phyloP scores from a whole-genome alignment of 1,284 basidiomycete genomes.

The Fistulinella staudtii region DNA sequence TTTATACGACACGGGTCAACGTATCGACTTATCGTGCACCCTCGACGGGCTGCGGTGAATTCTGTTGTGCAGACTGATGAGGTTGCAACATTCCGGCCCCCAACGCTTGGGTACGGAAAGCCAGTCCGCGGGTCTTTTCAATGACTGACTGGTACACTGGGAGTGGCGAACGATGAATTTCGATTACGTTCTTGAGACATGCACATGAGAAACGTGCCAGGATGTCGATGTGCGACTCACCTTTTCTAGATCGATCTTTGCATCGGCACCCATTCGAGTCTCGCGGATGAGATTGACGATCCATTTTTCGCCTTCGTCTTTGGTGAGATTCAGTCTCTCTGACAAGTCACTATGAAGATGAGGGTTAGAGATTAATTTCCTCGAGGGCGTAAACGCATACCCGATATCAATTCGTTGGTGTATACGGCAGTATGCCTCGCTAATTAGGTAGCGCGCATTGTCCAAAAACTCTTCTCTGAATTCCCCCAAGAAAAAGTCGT shows the following conservation, averaged over 20 bases:
- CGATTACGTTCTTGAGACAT: slow-evolving; percentile 88
- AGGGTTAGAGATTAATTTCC: not conserved
- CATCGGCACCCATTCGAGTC: slow-evolving; percentile 91
- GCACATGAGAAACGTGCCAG: too few relatives aligned
- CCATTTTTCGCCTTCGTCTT: slow-evolving; percentile 98
- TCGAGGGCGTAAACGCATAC: slow-evolving; percentile 45
- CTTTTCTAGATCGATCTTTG: slow-evolving; percentile 96
- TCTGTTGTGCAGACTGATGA: slow-evolving; percentile 35
- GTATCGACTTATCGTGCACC: slow-evolving; percentile 25
- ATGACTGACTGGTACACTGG: slow-evolving; percentile 95
- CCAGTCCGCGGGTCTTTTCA: slow-evolving; percentile 91
- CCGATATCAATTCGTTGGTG: slow-evolving; percentile 95
- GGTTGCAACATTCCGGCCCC: slow-evolving; percentile 77
- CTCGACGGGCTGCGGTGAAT: slow-evolving; percentile 31
- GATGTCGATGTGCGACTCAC: too few relatives aligned
- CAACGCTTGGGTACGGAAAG: slow-evolving; percentile 87
- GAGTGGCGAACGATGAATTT: slow-evolving; percentile 87
- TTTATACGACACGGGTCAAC: too few relatives aligned
- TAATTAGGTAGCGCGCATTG: slow-evolving; percentile 92
- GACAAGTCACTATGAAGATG: slow-evolving; percentile 71
- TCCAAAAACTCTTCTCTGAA: slow-evolving; percentile 94
- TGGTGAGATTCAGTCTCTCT: slow-evolving; percentile 85
- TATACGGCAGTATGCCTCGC: slow-evolving; percentile 96
- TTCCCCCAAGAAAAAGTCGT: slow-evolving; percentile 93
- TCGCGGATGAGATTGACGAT: slow-evolving; percentile 98